Evolutionary conservation across 176 grass and related monocot species (phyloP).

Genomic region (Melocanna baccifera): DNA sequence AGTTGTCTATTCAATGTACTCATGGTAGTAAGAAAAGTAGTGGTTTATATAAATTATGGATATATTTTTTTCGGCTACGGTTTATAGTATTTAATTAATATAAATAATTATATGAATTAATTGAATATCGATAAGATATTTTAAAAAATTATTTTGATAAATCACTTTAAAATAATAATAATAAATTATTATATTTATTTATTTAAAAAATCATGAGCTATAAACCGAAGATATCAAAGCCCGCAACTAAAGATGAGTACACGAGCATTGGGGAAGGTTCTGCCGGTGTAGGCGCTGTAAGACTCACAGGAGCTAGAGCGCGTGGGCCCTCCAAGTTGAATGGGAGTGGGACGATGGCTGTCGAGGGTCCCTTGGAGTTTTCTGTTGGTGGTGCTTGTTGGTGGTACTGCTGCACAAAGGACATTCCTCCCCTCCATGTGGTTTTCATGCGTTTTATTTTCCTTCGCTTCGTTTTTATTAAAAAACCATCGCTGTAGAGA

Average conservation of each 20-base stretch:
- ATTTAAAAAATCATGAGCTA: no score
- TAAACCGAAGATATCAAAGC: no score
- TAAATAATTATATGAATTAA: no score
- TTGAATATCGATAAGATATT: no score
- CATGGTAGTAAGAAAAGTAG: no score
- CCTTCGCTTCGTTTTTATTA: neutral
- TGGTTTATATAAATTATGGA: no score
- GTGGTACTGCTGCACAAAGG: neutral
- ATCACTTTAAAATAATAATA: fast-evolving
- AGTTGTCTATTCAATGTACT: neutral
- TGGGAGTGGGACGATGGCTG: neutral
- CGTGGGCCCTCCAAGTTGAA: neutral
- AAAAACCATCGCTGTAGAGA: no score
- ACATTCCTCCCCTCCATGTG: neutral
- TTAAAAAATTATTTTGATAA: no score
- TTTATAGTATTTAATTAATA: no score
- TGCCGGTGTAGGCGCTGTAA: neutral
- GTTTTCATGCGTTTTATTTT: neutral
- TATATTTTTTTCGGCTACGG: no score
- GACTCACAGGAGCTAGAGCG: neutral
- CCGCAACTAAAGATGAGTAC: neutral
- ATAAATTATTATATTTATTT: no score
- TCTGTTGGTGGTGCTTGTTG: conserved; percentile 13
- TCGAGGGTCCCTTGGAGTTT: neutral
- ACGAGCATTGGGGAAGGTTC: neutral